Base-by-base conservation (phyloP, 2,329 filamentous ascomycete genomes). In the Daldinia sp. region DNA sequence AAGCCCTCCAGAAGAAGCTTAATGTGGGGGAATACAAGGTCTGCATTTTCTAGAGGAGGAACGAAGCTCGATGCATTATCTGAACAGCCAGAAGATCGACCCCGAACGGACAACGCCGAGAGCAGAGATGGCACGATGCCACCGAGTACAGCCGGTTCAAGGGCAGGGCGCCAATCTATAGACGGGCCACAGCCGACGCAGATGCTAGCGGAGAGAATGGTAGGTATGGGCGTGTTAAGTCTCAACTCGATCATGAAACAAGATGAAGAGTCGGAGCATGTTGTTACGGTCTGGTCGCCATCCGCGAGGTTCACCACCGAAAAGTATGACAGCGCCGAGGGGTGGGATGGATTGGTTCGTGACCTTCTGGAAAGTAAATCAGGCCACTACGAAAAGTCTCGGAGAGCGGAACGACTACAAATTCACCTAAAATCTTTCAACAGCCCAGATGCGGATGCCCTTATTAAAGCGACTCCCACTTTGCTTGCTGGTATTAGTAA, bases 391-490 rank as follows among this genome's bases (percentile, higher is more conserved):
- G 89, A 90, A 71, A 90, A 88, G 72, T 92, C 90, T 19, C 81
- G 83, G 56, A 85, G 86, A 56, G 87, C 92, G 21, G 93, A 94
- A 72, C 87, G 91, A 25, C 79, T 98, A 4, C 91, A 94, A 68
- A 81, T 97, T 1, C 90, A 92, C 63, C 80, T 97, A 11, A 90
- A 90, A 69, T 85, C 91, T 1, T 97, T 97, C 75, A 85, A 87
- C 32, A 85, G 90, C 70, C 82, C 87, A 1, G 93, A 98, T 71
- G 88, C 93, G 0, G 93, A 96, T 68, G 82, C 80, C 0, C 84
- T 99, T 37, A 90, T 98, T 73, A 92, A 91, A 72, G 88, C 90
- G 48, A 97, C 93, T 2, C 95, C 95, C 0, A 98, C 94, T 0
- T 80, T 96, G 11, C 86, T 99, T 11, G 90, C 96, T 51, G 89